Evolutionary conservation across 495 filamentous ascomycete species (phyloP).

Genomic region (Staphylotrichum tortipilum): DNA sequence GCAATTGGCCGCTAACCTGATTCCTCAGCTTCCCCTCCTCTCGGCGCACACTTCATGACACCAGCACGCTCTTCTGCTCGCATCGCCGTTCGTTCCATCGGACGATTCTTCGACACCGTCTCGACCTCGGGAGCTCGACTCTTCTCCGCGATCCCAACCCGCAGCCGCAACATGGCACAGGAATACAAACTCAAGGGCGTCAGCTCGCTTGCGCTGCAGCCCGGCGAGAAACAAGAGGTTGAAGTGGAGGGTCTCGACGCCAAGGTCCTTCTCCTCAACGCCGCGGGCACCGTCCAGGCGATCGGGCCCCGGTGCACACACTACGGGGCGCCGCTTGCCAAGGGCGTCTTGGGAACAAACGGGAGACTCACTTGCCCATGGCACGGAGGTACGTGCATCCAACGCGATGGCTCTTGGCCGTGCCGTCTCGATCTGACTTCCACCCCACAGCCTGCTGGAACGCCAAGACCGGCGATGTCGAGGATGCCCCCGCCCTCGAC

Average conservation of each 20-base stretch:
- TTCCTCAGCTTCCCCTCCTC: too few relatives aligned
- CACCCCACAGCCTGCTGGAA: constrained; percentile 72
- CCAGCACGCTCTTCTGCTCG: too few relatives aligned
- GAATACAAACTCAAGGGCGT: constrained; percentile 86
- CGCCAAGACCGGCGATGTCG: constrained; percentile 79
- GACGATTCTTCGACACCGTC: not conserved
- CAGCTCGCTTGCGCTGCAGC: constrained; percentile 59
- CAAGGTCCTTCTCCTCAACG: constrained; percentile 77
- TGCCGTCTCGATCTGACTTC: not conserved
- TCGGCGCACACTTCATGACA: too few relatives aligned
- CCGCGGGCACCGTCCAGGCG: constrained; percentile 65
- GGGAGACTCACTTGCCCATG: constrained; percentile 87
- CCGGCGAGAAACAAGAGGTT: constrained; percentile 75
- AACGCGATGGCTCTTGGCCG: too few relatives aligned
- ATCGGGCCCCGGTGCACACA: constrained; percentile 85
- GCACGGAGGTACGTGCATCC: constrained; percentile 65
- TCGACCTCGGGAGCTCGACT: not conserved
- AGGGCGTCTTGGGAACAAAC: constrained; percentile 71
- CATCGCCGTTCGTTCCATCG: not conserved
- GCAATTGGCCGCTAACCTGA: too few relatives aligned
- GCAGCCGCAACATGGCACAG: constrained; percentile 41
- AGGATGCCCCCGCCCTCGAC: constrained; percentile 86
- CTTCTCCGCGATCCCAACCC: not conserved
- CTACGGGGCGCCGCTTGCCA: constrained; percentile 78
- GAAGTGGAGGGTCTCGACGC: constrained; percentile 84